A percentile compares a stretch with the other conserved stretches of the same genome.
phyloP scores from a whole-genome alignment of 345 rosid genomes.

The Citrus reticulata region DNA sequence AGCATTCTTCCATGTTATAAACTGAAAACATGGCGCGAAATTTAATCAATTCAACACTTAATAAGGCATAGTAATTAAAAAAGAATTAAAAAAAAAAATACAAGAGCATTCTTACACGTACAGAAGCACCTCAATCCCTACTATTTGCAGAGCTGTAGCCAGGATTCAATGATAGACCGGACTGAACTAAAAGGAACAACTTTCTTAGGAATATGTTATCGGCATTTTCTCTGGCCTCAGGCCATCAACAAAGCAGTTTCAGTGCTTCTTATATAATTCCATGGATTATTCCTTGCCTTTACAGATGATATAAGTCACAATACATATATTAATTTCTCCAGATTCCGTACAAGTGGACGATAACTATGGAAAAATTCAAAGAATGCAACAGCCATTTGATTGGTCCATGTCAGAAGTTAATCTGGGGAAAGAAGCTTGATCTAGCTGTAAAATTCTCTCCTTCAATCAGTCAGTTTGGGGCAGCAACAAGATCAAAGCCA shows the following conservation, averaged over 20 bases:
- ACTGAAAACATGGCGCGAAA: not conserved
- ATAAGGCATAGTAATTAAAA: too few species aligned
- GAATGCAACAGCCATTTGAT: too few species aligned
- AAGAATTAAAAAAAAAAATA: too few species aligned
- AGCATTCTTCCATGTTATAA: not conserved
- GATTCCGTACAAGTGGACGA: not conserved
- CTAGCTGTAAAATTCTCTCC: too few species aligned
- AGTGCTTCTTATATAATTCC: not conserved
- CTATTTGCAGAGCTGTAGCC: not conserved
- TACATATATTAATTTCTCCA: not conserved
- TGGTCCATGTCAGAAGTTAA: too few species aligned
- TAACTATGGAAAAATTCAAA: too few species aligned
- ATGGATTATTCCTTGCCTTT: not conserved
- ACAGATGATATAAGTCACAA: not conserved
- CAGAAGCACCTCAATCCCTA: not conserved
- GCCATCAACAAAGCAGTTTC: not conserved
- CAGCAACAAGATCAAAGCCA: too few species aligned
- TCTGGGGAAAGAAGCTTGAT: too few species aligned
- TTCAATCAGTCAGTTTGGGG: too few species aligned
- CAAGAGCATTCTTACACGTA: not conserved
- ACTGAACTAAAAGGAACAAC: not conserved
- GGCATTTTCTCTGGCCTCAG: not conserved
- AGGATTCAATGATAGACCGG: not conserved
- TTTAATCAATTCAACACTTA: too few species aligned
- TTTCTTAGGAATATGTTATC: not conserved